Conservation (phyloP, 768 basidiomycete genomes). For the Russula sp. region DNA sequence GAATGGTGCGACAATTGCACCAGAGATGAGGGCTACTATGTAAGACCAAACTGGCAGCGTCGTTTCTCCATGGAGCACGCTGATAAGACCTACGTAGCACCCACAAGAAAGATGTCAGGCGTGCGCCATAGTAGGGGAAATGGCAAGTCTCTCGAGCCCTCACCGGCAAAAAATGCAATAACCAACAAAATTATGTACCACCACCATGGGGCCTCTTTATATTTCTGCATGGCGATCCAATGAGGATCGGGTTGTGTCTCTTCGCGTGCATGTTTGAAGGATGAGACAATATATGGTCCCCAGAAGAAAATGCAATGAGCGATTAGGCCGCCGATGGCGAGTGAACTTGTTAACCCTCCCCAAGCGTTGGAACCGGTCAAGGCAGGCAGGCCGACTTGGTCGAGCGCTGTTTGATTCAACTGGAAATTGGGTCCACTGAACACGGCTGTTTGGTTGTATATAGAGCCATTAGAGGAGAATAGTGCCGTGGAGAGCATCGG, state of each 20-base stretch:
- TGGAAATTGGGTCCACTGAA: slow-evolving; percentile 48
- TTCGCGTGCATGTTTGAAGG: slow-evolving; percentile 48
- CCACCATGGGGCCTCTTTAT: slow-evolving; percentile 59
- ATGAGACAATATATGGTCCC: slow-evolving; percentile 49
- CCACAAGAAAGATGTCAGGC: background rate
- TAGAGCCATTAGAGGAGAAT: slow-evolving; percentile 52
- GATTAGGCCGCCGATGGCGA: slow-evolving; percentile 54
- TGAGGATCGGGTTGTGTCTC: slow-evolving; percentile 56
- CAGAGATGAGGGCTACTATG: slow-evolving; percentile 53
- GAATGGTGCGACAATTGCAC: slow-evolving; percentile 48
- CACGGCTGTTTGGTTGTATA: slow-evolving; percentile 53
- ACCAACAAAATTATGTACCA: slow-evolving; percentile 54
- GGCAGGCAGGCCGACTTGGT: slow-evolving; percentile 43
- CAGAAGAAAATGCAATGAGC: slow-evolving; percentile 53
- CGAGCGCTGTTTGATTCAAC: slow-evolving; percentile 54
- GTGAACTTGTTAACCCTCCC: slow-evolving; percentile 48
- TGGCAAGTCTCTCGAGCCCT: slow-evolving; percentile 11
- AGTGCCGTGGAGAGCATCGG: slow-evolving; percentile 62
- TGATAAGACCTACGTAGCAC: slow-evolving; percentile 19
- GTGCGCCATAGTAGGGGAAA: no score
- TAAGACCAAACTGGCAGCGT: slow-evolving; percentile 64
- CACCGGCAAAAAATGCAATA: slow-evolving; percentile 56
- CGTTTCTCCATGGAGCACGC: slow-evolving; percentile 57
- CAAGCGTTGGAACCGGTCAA: slow-evolving; percentile 53
- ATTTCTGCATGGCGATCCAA: slow-evolving; percentile 57